Evolutionary conservation across 129 eudicot genomes (phyloP).

Genomic region (Pittosporum tobira): DNA sequence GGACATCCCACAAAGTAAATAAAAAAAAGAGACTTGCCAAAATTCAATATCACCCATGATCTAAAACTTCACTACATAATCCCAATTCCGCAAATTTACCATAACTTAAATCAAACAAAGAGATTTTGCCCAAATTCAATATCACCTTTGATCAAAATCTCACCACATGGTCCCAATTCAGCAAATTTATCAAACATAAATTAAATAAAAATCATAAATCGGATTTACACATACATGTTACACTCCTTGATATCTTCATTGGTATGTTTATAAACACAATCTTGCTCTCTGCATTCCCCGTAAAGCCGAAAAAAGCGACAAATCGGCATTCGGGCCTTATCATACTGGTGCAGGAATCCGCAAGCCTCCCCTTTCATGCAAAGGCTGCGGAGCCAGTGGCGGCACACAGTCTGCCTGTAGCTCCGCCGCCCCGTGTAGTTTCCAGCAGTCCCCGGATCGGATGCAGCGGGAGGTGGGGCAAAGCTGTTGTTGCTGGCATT

Average conservation of each 20-base stretch:
- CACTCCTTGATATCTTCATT: conserved; percentile 99
- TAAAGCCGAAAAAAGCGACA: conserved; percentile 72
- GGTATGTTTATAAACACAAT: conserved; percentile 92
- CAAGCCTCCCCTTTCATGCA: conserved; percentile 99
- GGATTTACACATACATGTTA: conserved; percentile 76
- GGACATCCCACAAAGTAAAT: too few relatives aligned
- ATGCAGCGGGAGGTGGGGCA: conserved; percentile 21
- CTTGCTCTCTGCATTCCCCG: conserved; percentile 99
- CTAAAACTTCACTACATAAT: too few relatives aligned
- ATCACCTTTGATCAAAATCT: too few relatives aligned
- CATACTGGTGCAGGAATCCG: conserved; percentile 95
- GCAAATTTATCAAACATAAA: too few relatives aligned
- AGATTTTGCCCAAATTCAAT: too few relatives aligned
- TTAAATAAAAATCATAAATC: too few relatives aligned
- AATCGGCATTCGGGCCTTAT: conserved; percentile 89
- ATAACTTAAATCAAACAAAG: too few relatives aligned
- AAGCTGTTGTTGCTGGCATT: conserved; percentile 15
- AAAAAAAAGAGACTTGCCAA: too few relatives aligned
- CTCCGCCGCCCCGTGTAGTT: conserved; percentile 53
- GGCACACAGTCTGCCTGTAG: conserved; percentile 90
- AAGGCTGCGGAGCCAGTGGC: conserved; percentile 92
- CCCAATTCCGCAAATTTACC: too few relatives aligned
- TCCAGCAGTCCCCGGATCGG: conserved; percentile 24
- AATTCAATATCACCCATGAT: too few relatives aligned
- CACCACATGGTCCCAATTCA: too few relatives aligned